Base-by-base conservation (phyloP, 116 monocot genomes). In the Thalassia testudinum region DNA sequence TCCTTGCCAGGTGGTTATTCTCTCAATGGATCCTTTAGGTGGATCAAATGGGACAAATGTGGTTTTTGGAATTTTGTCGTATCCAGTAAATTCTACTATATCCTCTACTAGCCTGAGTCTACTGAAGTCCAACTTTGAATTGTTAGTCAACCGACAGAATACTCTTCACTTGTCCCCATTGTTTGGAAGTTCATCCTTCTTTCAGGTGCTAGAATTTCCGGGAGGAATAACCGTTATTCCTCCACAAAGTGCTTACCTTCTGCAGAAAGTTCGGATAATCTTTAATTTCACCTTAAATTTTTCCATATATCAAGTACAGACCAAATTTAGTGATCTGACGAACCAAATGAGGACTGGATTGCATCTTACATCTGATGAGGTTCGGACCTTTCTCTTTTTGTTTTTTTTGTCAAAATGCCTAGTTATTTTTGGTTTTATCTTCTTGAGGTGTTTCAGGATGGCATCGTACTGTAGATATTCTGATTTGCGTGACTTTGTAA, bases 221-320 rank as follows among this genome's bases (percentile, higher is more conserved):
- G 89, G 89, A 50, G 97, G 97, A 62, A 89, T 97, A 55, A 82
- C 97, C 30, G 67, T 97, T 43, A 76, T 73, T 52, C 89, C 97
- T 40, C 70, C 66, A 53, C 97, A 89, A 69, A 68, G 21, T 65
- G 89, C 65, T 51, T 97, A 89, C 66, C 97, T 71, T 68, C 71
- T 89, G 54, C 81, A 85, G 77, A 79, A 88, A 57, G 67, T 60
- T 26, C 61, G 79, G 29, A 63, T 66, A 26, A 70, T 75, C 65
- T 97, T 97, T 58, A 97, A 85, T 67, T 97, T 97, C 59, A 89
- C 77, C 27, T 58, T 97, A 57, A 97, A 89, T 71, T 85, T 85
- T 21, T 72, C 97, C 16, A 89, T 97, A 43, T 65, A 73, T 68
- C 62, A 82, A 75, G 79, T 97, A 12, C 57, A 82, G 77, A 54